These are phyloP conservation scores for Lachancea mirantina DNA, from an alignment of 805 yeast species.

Conservation along the genomic window DNA sequence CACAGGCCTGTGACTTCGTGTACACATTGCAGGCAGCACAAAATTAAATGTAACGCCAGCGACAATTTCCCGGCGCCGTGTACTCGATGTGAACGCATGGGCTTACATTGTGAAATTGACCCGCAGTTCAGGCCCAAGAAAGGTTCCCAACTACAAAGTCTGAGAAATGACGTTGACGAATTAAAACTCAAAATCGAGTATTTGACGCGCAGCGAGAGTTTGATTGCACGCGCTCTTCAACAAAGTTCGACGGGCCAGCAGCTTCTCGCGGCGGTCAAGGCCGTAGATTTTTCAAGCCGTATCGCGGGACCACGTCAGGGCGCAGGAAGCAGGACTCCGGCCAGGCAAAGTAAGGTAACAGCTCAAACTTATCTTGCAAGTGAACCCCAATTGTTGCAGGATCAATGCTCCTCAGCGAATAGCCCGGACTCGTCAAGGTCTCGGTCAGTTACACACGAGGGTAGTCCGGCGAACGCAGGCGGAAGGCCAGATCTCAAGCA, in stretches of 20 bases:
- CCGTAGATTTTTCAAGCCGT: slow-evolving; percentile 8
- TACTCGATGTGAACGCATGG: slow-evolving; percentile 74
- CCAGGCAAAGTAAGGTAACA: slow-evolving; percentile 16
- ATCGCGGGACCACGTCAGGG: slow-evolving; percentile 6
- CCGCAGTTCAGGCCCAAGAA: slow-evolving; percentile 88
- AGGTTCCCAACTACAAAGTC: slow-evolving; percentile 80
- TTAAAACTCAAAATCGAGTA: slow-evolving; percentile 64
- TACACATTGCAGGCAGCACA: slow-evolving; percentile 90
- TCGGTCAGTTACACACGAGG: too few relatives aligned
- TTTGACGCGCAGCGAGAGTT: slow-evolving; percentile 55
- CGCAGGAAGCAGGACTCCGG: slow-evolving; percentile 6
- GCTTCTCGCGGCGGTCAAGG: slow-evolving; percentile 14
- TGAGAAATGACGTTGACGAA: slow-evolving; percentile 80
- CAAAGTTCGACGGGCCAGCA: slow-evolving; percentile 21
- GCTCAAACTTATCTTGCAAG: slow-evolving; percentile 40
- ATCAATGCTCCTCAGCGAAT: slow-evolving; percentile 1
- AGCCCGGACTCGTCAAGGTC: slow-evolving; percentile 20
- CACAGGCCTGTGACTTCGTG: slow-evolving; percentile 90
- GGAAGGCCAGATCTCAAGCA: slow-evolving; percentile 4
- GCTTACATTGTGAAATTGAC: slow-evolving; percentile 76
- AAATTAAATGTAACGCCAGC: slow-evolving; percentile 86
- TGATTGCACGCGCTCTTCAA: slow-evolving; percentile 56
- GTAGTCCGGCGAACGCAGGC: too few relatives aligned
- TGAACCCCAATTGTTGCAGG: slow-evolving; percentile 36
- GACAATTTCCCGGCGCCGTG: slow-evolving; percentile 79